These are phyloP conservation scores for Fusarium sp. DNA, from an alignment of 2,329 filamentous ascomycete species.

Conservation along the genomic window DNA sequence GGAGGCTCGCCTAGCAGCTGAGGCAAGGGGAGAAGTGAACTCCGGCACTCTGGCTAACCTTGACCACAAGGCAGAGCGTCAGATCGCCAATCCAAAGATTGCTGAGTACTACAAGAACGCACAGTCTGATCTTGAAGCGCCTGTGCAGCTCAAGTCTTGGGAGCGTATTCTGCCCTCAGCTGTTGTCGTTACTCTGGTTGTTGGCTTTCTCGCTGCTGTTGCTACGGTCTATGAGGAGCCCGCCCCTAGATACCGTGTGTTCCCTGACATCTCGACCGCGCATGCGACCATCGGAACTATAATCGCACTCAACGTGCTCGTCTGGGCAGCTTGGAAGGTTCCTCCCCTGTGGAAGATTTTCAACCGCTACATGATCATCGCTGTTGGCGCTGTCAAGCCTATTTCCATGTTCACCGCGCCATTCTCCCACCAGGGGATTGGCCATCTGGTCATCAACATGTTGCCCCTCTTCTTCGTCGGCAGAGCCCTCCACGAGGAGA, in stretches of 20 bases:
- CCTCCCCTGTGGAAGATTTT: constrained; percentile 76
- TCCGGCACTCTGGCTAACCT: constrained; percentile 61
- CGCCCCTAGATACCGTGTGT: constrained; percentile 66
- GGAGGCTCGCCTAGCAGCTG: constrained; percentile 58
- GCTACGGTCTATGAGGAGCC: constrained; percentile 69
- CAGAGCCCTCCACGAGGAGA: constrained; percentile 76
- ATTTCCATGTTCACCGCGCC: constrained; percentile 73
- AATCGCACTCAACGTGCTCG: constrained; percentile 70
- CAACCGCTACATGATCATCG: constrained; percentile 78
- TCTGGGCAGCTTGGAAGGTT: constrained; percentile 73
- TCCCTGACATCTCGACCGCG: constrained; percentile 73
- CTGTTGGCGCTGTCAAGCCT: constrained; percentile 76
- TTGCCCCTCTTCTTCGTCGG: constrained; percentile 76
- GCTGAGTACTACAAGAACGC: constrained; percentile 61
- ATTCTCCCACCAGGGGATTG: constrained; percentile 77
- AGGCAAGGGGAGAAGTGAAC: constrained; percentile 58
- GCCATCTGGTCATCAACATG: constrained; percentile 78
- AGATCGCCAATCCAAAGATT: constrained; percentile 58
- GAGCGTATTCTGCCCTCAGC: constrained; percentile 70
- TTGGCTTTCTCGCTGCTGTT: constrained; percentile 61
- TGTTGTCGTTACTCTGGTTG: constrained; percentile 62
- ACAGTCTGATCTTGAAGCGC: constrained; percentile 65
- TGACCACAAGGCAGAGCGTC: constrained; percentile 55
- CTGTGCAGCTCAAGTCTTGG: constrained; percentile 66
- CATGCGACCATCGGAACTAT: constrained; percentile 75